phyloP scores from a whole-genome alignment of 768 basidiomycete species.

The Amanita brunnescens region DNA sequence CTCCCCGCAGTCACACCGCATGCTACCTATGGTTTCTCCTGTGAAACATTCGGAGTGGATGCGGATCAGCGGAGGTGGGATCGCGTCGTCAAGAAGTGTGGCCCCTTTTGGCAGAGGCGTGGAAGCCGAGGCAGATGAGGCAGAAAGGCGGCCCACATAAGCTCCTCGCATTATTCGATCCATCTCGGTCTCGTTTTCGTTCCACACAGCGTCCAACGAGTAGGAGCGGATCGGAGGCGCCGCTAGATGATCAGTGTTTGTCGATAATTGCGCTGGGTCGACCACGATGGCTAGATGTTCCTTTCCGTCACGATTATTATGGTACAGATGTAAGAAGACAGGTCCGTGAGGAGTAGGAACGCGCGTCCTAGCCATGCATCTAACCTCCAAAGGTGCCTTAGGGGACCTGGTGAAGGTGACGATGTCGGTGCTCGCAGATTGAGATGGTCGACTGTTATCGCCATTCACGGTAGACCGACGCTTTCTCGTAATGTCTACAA shows the following conservation, averaged over 20 bases:
- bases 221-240: conserved; percentile 70
- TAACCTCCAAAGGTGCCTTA: conserved; percentile 49
- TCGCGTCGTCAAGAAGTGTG: conserved; percentile 17
- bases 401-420: conserved; percentile 13
- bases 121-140: conserved; percentile 37
- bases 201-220: conserved; percentile 80
- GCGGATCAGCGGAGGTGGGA: conserved; percentile 78
- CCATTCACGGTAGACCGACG: conserved; percentile 27
- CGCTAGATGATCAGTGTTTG: conserved; percentile 24
- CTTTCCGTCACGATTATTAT: conserved; percentile 85
- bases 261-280: conserved; percentile 76
- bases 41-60: conserved; percentile 99
- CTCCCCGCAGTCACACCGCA: conserved; percentile 98
- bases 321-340: conserved; percentile 89
- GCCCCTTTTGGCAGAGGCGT: conserved; percentile 14
- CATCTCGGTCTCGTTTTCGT: conserved; percentile 78
- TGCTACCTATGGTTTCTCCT: conserved; percentile 94
- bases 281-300: conserved; percentile 95
- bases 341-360: conserved; percentile 95
- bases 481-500: conserved; percentile 33
- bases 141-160: conserved; percentile 77
- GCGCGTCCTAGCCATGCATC: conserved; percentile 94
- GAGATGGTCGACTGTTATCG: conserved; percentile 12
- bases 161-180: conserved; percentile 92
- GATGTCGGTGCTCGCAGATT: conserved; percentile 13